Conservation (phyloP, 306 rosid genomes). For the Argentina anserina region DNA sequence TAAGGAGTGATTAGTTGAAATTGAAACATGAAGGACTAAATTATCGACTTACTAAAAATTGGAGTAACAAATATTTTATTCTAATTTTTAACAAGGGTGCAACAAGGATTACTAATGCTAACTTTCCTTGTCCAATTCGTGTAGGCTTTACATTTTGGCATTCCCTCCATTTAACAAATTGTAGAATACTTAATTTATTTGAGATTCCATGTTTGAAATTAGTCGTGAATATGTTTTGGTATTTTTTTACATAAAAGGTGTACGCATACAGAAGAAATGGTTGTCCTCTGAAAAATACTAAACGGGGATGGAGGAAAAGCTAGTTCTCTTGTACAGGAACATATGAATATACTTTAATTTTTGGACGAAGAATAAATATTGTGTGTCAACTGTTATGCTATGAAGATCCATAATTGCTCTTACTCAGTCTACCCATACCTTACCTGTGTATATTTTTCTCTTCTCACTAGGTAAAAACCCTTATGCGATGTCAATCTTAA, state of each 20-base stretch:
- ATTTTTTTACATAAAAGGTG: background rate
- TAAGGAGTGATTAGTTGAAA: no score
- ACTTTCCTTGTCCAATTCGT: background rate
- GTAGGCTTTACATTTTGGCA: background rate
- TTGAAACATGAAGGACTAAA: no score
- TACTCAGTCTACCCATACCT: background rate
- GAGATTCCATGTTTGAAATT: background rate
- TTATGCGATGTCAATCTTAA: slow-evolving; percentile 74
- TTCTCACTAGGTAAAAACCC: slow-evolving; percentile 66
- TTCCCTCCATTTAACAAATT: background rate
- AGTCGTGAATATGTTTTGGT: background rate
- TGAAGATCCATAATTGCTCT: background rate
- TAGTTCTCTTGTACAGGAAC: background rate
- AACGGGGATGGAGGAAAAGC: background rate
- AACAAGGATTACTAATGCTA: background rate
- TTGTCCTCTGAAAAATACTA: background rate
- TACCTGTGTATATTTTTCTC: slow-evolving; percentile 17
- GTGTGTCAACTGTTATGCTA: background rate
- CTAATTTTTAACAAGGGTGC: background rate
- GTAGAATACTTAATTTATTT: background rate
- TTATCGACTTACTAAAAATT: no score
- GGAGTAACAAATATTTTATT: no score
- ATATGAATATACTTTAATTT: background rate
- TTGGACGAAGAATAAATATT: background rate
- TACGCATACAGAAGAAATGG: background rate